Conservation (phyloP, 2,329 filamentous ascomycete species). For the Trichophyton equinum region DNA sequence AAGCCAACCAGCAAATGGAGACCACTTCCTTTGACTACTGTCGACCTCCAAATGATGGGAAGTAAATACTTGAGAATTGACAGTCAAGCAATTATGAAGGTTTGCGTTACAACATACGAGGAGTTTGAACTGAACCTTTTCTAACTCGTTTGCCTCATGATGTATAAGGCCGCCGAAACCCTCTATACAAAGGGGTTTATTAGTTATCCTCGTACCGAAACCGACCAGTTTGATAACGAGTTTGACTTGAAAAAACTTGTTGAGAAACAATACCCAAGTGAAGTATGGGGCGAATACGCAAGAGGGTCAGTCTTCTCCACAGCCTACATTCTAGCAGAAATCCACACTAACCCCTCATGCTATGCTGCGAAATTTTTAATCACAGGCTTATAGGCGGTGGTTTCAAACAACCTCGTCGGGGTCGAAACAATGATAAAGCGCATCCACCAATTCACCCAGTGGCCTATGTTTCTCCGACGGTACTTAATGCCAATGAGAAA, state of each 20-base stretch:
- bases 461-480: conserved; percentile 56
- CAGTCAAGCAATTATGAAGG: conserved; percentile 77
- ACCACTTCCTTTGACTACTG: conserved; percentile 82
- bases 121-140: neutral
- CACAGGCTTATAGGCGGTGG: conserved; percentile 53
- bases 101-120: conserved; percentile 21
- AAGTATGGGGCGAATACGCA: conserved; percentile 69
- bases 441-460: conserved; percentile 96
- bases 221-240: conserved; percentile 81
- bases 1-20: conserved; percentile 93
- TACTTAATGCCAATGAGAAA: conserved; percentile 53
- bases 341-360: neutral
- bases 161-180: conserved; percentile 51
- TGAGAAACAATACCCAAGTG: conserved; percentile 68
- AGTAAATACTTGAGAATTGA: conserved; percentile 81
- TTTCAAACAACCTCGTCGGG: conserved; percentile 70
- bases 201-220: conserved; percentile 94
- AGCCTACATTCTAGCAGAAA: neutral
- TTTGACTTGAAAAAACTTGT: conserved; percentile 74
- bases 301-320: conserved; percentile 38
- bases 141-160: neutral
- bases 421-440: conserved; percentile 85
- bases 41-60: conserved; percentile 92
- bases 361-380: neutral
- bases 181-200: conserved; percentile 94